phyloP scores from a whole-genome alignment of 208 protist species.

The Naegleria lovaniensis region DNA sequence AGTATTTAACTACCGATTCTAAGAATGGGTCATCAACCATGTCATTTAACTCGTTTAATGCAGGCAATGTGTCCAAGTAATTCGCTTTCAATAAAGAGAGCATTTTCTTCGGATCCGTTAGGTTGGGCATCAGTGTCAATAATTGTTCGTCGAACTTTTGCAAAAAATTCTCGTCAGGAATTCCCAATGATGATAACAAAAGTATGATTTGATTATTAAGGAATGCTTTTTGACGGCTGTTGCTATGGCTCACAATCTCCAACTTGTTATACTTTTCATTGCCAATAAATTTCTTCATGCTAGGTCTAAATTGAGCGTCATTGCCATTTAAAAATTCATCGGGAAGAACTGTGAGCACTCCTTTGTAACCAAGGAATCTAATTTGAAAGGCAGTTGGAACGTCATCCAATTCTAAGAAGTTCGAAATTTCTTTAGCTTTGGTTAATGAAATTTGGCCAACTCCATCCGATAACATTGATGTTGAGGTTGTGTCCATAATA shows the following conservation, averaged over 20 bases:
- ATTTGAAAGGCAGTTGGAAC: background rate
- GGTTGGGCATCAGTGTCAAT: background rate
- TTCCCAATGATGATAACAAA: background rate
- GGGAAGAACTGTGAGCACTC: background rate
- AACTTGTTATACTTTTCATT: background rate
- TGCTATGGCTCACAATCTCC: background rate
- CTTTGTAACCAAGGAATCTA: background rate
- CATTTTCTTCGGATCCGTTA: background rate
- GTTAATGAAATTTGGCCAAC: background rate
- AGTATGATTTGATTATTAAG: background rate
- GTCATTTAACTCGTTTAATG: background rate
- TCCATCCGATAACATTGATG: background rate
- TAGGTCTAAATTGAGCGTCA: background rate
- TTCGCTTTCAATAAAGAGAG: background rate
- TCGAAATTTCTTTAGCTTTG: background rate
- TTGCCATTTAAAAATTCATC: background rate
- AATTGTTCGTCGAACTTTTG: background rate
- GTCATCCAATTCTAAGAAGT: background rate
- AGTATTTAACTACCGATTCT: background rate
- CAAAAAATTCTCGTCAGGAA: background rate
- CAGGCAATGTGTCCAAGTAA: background rate
- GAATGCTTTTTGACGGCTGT: background rate
- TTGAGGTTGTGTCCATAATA: background rate
- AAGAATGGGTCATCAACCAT: background rate
- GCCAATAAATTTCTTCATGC: background rate